phyloP scores from a whole-genome alignment of 805 yeast genomes.

The Lipomyces lipofer region DNA sequence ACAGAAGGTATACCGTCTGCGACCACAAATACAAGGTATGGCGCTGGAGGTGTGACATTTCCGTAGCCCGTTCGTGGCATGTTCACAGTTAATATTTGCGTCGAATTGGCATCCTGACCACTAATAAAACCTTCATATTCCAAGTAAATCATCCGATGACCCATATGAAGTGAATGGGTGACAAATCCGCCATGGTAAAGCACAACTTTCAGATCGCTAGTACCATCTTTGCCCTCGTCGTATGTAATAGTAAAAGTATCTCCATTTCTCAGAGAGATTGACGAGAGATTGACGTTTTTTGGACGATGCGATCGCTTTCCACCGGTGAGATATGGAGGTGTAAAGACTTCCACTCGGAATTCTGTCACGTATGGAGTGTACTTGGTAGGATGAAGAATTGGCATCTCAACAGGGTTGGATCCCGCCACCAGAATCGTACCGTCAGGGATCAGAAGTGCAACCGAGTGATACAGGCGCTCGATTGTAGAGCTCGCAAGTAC shows the following conservation, averaged over 20 bases:
- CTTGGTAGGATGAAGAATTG: conserved; percentile 17
- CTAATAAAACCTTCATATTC: conserved; percentile 13
- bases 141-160: conserved; percentile 26
- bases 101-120: conserved; percentile 1
- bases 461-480: conserved; percentile 28
- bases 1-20: conserved; percentile 26
- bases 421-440: conserved; percentile 27
- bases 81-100: conserved; percentile 12
- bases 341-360: conserved; percentile 27
- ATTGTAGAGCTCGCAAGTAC: conserved; percentile 23
- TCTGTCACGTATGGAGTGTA: conserved; percentile 28
- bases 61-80: conserved; percentile 19
- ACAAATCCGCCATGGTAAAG: conserved; percentile 27
- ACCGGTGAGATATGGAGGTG: conserved; percentile 28
- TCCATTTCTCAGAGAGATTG: conserved; percentile 9
- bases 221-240: conserved; percentile 2
- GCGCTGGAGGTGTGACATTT: conserved; percentile 27
- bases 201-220: conserved; percentile 10
- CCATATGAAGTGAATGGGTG: conserved; percentile 29
- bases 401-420: conserved; percentile 29
- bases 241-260: conserved; percentile 14
- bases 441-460: conserved; percentile 21
- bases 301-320: conserved; percentile 22
- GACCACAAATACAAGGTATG: conserved; percentile 26
- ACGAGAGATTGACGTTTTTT: conserved; percentile 6